Base-by-base conservation (phyloP, 495 filamentous ascomycete species). In the Chlorociboria aeruginascens region DNA sequence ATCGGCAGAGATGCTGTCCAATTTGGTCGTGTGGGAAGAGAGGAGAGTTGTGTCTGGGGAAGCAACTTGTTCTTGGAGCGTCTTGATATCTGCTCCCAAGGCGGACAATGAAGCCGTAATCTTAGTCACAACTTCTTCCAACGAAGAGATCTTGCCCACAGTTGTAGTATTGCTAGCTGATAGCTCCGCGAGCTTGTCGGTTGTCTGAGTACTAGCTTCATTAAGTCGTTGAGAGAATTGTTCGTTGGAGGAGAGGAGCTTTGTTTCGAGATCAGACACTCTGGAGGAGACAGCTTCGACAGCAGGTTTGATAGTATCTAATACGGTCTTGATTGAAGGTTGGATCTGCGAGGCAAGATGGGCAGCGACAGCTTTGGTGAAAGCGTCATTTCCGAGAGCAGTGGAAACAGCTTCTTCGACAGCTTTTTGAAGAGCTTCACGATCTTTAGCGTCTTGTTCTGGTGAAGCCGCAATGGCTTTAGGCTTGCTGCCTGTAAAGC, bases 281-380 rank as follows among this genome's bases (percentile, higher is more conserved):
- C 4, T 25, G 20, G 20, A 25, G 20, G 20, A 25, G 20, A 25
- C 20, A 4, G 2, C 20, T 25, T 25, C 20, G 20, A 25, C 20
- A 25, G 20, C 20, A 25, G 20, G 20, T 25, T 25, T 1, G 20
- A 25, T 25, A 1, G 20, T 25, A 32, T 59, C 56, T 32, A 59
- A 33, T 17, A 52, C 52, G 7, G 49, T 13, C 32, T 59, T 55
- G 41, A 59, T 46, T 3, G 56, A 36, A 12, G 56, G 56, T 30
- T 52, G 49, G 12, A 59, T 46, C 40, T 59, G 52, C 2, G 38
- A 16, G 33, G 56, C 52, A 11, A 59, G 35, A 13, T 59, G 49
- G 8, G 30, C 34, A 9, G 56, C 56, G 35, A 59, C 56, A 35
- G 56, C 52, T 35, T 55, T 52, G 38, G 56, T 59, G 40, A 59